Base-by-base conservation (phyloP, 768 basidiomycete genomes). In the Phylloporus arenicola region DNA sequence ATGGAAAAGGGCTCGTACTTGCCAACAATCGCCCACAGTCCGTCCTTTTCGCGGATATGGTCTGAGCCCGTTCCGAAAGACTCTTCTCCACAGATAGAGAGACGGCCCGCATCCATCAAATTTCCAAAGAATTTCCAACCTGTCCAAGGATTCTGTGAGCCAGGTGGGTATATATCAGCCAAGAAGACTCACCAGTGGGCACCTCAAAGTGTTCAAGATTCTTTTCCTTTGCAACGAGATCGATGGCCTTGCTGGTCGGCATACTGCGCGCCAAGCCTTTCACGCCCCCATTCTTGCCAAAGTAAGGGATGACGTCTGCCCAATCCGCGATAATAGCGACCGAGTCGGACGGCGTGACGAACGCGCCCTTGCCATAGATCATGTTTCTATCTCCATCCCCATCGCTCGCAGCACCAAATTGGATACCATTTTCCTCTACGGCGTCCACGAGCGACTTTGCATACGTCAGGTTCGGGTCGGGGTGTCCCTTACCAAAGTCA, bases 91-190 rank as follows among this genome's bases (percentile, higher is more conserved):
- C 96, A 99, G 65, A 99, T 98, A 44, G 95, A 97, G 44, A 99
- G 80, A 39, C 92, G 80, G 0, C 94, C 95, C 17, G 96, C 96
- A 67, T 99, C 96, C 96, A 99, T 99, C 60, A 99, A 76, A 72
- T 98, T 99, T 42, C 96, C 96, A 65, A 99, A 99, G 81, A 99
- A 99, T 72, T 99, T 99, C 93, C 93, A 97, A 56, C 95, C 94
- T 93, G 56, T 44, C 37, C 39, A 13, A 29, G 31, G 48, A 16
- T 3, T 14, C 19, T 19, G 40, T 55, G 6, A 59, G 50, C 35
- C 24, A 29, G 14, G 13, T 13, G n/a, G 17, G 43, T 22, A 20
- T 22, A 42, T 17, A 14, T 16, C 13, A 6, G 11, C 35, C 0
- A 43, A 10, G 50, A 29, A 3, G 34, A 51, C 80, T 57, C 53